Conservation (phyloP, 23 red algal genomes). For the Gracilariopsis chorda region DNA sequence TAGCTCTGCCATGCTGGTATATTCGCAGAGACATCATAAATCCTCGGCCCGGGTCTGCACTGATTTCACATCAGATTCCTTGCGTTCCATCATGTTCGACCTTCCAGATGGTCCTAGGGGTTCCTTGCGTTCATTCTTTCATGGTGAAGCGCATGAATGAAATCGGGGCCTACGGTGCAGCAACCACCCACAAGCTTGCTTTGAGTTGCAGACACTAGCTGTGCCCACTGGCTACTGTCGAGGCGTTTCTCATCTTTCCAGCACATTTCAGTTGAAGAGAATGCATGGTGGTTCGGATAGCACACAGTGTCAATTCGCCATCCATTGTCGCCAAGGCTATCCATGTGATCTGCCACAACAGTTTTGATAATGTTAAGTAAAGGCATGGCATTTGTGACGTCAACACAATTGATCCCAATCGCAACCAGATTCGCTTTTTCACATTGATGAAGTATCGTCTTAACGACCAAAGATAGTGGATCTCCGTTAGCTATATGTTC, state of each 20-base stretch:
- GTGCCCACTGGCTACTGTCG: not conserved
- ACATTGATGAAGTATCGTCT: not conserved
- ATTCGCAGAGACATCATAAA: too few relatives aligned
- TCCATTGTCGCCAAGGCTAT: not conserved
- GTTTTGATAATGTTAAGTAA: not conserved
- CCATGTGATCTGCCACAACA: not conserved
- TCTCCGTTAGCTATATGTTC: not conserved
- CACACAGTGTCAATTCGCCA: constrained; percentile 40
- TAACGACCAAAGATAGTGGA: not conserved
- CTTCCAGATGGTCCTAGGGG: too few relatives aligned
- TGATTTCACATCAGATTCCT: too few relatives aligned
- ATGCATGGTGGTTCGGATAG: constrained; percentile 27
- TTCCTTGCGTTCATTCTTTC: too few relatives aligned
- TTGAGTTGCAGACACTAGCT: not conserved
- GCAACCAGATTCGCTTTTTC: constrained; percentile 19
- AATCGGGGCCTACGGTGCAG: constrained; percentile 22
- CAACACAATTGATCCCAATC: constrained; percentile 29
- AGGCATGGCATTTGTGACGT: not conserved
- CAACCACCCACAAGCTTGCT: constrained; percentile 44
- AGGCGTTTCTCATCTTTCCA: not conserved
- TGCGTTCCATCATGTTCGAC: too few relatives aligned
- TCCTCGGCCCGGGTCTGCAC: too few relatives aligned
- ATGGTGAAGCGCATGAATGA: constrained; percentile 15
- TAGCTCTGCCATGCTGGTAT: too few relatives aligned
- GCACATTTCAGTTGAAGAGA: not conserved